These are phyloP conservation scores for Schizosaccharomyces cryophilus DNA, from an alignment of 805 yeast genomes.

Conservation along the genomic window DNA sequence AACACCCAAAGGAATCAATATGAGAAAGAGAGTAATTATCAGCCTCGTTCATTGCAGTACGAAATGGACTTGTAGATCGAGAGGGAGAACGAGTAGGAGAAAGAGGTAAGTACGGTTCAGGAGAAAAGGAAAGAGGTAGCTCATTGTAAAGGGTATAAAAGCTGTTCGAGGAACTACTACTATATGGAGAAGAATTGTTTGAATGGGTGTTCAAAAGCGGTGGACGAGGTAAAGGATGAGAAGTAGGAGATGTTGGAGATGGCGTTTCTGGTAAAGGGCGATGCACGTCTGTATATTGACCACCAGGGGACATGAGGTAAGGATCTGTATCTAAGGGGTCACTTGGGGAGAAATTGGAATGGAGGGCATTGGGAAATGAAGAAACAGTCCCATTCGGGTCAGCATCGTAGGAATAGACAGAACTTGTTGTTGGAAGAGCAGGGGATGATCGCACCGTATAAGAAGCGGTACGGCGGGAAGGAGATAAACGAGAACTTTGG, in stretches of 20 bases:
- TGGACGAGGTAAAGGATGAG: neutral
- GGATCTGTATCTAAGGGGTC: neutral
- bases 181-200: neutral
- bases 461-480: neutral
- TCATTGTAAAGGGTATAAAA: neutral
- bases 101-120: neutral
- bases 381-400: neutral
- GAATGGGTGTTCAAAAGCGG: neutral
- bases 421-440: neutral
- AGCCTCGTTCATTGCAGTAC: neutral
- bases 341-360: neutral
- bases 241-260: neutral
- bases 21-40: neutral
- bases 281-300: neutral
- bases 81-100: neutral
- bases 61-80: neutral
- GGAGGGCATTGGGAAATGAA: neutral
- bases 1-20: neutral
- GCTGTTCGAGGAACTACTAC: neutral
- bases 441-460: neutral
- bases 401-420: neutral
- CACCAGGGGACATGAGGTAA: neutral
- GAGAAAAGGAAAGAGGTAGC: neutral
- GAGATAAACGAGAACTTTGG: neutral
- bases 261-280: neutral